phyloP scores from a whole-genome alignment of 225 moss, liverwort and hornwort species.

The Sphagnum tenellum region DNA sequence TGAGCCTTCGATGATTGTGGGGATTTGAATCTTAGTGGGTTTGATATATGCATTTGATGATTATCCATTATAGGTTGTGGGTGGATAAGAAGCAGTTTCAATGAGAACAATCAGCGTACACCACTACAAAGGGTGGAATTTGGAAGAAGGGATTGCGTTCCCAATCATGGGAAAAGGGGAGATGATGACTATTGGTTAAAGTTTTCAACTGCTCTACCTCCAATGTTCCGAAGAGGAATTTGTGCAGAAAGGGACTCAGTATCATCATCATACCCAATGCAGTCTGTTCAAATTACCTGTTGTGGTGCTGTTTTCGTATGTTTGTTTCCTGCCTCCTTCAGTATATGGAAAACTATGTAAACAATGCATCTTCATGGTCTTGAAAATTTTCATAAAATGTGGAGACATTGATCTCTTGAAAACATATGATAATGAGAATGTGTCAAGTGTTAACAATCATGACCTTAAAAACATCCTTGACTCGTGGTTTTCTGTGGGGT shows the following conservation, averaged over 20 bases:
- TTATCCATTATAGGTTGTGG: no score
- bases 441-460: not conserved
- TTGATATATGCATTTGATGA: no score
- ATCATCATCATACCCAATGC: conserved; percentile 29
- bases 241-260: not conserved
- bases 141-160: no score
- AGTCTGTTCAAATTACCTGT: conserved; percentile 34
- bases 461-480: not conserved
- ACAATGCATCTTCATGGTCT: not conserved
- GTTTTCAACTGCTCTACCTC: no score
- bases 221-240: not conserved
- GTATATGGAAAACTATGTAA: not conserved
- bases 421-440: no score
- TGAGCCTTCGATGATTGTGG: no score
- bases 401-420: not conserved
- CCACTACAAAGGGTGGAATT: no score
- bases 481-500: not conserved
- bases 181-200: no score
- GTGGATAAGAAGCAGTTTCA: no score
- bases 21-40: no score
- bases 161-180: no score
- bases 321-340: conserved; percentile 1
- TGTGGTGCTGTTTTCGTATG: conserved; percentile 41
- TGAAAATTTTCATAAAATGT: not conserved
- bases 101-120: no score